Conservation (phyloP, 352 stramenopile species). For the Globisporangium carolinianum region DNA sequence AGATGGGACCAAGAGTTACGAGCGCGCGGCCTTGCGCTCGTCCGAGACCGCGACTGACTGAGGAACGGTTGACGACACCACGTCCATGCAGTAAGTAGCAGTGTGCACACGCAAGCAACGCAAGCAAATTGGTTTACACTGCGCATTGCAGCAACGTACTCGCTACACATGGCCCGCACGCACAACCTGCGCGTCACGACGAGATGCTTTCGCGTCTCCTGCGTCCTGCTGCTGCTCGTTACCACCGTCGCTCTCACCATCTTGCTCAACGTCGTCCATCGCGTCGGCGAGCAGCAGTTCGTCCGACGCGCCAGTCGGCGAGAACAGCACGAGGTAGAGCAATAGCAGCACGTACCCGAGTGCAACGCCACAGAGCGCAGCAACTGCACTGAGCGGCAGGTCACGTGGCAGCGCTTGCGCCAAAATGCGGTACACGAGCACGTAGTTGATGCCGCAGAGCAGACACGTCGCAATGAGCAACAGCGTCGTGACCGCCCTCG, state of each 20-base stretch:
- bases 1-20: conserved; percentile 71
- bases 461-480: conserved; percentile 35
- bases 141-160: too few relatives aligned
- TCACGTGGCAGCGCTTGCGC: conserved; percentile 25
- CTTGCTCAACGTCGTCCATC: not conserved
- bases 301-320: conserved; percentile 14
- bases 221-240: too few relatives aligned
- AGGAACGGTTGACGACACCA: too few relatives aligned
- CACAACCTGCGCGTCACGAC: not conserved
- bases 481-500: conserved; percentile 20
- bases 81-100: not conserved
- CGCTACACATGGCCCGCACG: not conserved
- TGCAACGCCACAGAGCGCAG: conserved; percentile 12
- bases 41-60: conserved; percentile 57
- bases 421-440: conserved; percentile 48
- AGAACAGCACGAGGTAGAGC: conserved; percentile 49
- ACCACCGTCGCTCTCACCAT: not conserved
- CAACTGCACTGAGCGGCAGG: conserved; percentile 16
- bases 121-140: too few relatives aligned
- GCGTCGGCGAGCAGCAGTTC: not conserved
- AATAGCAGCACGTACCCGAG: conserved; percentile 36
- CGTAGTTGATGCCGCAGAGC: conserved; percentile 59
- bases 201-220: not conserved
- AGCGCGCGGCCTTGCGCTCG: conserved; percentile 57
- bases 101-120: not conserved